Evolutionary conservation across 129 eudicot species (phyloP), one percentile per base, ranked within the genome.

Genomic region (Escallonia rubra): DNA sequence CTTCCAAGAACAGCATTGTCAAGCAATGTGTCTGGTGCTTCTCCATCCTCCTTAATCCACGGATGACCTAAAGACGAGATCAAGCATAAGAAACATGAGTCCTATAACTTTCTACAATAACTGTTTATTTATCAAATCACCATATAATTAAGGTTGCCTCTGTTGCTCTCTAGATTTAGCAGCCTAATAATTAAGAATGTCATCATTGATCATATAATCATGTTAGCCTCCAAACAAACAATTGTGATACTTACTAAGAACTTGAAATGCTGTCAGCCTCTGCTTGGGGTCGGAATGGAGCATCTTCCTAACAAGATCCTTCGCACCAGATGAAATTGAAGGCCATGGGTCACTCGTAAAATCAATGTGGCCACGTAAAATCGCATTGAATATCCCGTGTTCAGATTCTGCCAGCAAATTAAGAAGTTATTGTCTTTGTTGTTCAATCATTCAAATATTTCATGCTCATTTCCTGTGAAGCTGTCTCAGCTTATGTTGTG

Each of bases 41-140:
- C 91, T 65, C 97, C 97, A 61, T 90, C 97, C 81, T 90, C 91
- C 82, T 75, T 76, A 60, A 90, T 87, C 97, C 97, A 90, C 51
- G 97, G 91, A 82, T 90, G 97, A 82, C 76, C 97, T 90, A 57
- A 43, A 38, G 41, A 68, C 13, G 40, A 46, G 44, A 43, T 53
- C 55, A 7, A 42, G 12, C 10, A 8, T 50, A 3, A 5, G 10
- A 8, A 50, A n/a, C 13, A 54, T 2, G 6, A 11, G 14, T 54
- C 6, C 14, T 54, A 54, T 8, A 23, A 23, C 34, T 23, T 23
- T 23, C 34, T 23, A 23, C 34, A 23, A 23, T 23, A 23, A 23
- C 34, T 23, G 34, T 23, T 23, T 23, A 23, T 23, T 23, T 23
- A 23, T 23, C 34, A 23, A 23, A 23, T 46, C 2, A 46, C 10